Conservation (phyloP, 768 basidiomycete genomes). For the Trametes cingulata region DNA sequence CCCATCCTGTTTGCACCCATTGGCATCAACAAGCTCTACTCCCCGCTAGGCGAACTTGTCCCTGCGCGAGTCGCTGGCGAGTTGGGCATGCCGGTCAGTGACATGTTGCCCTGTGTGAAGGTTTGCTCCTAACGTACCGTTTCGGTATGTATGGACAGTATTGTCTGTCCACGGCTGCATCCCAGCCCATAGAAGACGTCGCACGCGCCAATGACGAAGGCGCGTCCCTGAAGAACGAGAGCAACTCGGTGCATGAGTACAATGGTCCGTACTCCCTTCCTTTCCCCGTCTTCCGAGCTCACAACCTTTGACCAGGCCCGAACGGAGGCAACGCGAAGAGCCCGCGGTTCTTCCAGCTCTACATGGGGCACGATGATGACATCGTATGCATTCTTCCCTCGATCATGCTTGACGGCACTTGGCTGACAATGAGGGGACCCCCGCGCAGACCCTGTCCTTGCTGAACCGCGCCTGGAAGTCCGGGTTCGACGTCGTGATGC, state of each 20-base stretch:
- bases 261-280: conserved; percentile 22
- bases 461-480: conserved; percentile 47
- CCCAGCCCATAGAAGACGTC: conserved; percentile 53
- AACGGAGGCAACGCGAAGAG: conserved; percentile 38
- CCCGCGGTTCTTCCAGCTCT: conserved; percentile 56
- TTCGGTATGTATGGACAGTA: conserved; percentile 32
- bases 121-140: not conserved
- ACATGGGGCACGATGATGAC: conserved; percentile 56
- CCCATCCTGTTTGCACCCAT: conserved; percentile 59
- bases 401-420: not conserved
- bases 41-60: conserved; percentile 45
- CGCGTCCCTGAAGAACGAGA: conserved; percentile 38
- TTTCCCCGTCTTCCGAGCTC: too few relatives aligned
- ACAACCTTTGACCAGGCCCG: conserved; percentile 19
- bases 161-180: conserved; percentile 52
- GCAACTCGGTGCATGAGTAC: conserved; percentile 39
- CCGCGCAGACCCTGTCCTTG: conserved; percentile 43
- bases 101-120: not conserved
- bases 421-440: not conserved
- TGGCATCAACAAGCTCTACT: conserved; percentile 55
- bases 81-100: conserved; percentile 42
- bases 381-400: conserved; percentile 33
- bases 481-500: conserved; percentile 49
- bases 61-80: conserved; percentile 50
- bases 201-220: conserved; percentile 47